Conservation (phyloP, 192 early-diverging fungal species). For the Coemansia sp. region DNA sequence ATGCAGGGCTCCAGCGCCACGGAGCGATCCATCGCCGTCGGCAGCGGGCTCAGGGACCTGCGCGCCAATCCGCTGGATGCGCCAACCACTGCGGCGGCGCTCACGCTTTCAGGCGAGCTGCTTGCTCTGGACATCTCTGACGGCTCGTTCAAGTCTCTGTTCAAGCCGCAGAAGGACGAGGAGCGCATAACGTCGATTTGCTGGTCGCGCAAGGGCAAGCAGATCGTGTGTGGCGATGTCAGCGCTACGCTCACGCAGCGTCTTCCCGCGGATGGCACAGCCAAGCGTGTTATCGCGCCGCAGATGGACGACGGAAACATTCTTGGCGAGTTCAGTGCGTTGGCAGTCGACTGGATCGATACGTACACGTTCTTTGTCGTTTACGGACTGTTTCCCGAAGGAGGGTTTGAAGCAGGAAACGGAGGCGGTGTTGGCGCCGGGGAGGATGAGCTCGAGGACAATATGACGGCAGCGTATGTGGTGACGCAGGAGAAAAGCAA, state of each 20-base stretch:
- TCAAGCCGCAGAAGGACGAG: constrained; percentile 9
- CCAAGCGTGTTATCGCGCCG: constrained; percentile 58
- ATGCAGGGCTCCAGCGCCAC: constrained; percentile 39
- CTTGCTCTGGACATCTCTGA: constrained; percentile 45
- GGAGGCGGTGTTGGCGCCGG: constrained; percentile 32
- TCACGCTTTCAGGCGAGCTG: constrained; percentile 49
- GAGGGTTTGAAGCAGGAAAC: constrained; percentile 17
- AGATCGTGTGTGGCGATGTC: constrained; percentile 74
- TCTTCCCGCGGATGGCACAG: constrained; percentile 59
- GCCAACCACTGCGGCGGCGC: constrained; percentile 56
- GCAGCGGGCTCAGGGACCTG: constrained; percentile 60
- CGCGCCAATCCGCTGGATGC: constrained; percentile 61
- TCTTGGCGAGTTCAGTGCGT: constrained; percentile 50
- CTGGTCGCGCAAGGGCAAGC: constrained; percentile 91
- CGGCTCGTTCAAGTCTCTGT: constrained; percentile 31
- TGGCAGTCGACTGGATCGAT: constrained; percentile 76
- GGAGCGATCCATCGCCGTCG: constrained; percentile 34
- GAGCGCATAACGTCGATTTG: constrained; percentile 58
- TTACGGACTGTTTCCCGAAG: constrained; percentile 57
- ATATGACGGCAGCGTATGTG: constrained; percentile 58
- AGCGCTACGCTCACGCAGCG: constrained; percentile 63
- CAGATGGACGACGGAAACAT: constrained; percentile 44
- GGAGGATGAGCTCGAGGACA: constrained; percentile 30
- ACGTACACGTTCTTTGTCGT: constrained; percentile 66
- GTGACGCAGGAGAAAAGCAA: constrained; percentile 57